These are phyloP conservation scores for Coffea humblotiana DNA, from an alignment of 305 asterid genomes.

Conservation along the genomic window DNA sequence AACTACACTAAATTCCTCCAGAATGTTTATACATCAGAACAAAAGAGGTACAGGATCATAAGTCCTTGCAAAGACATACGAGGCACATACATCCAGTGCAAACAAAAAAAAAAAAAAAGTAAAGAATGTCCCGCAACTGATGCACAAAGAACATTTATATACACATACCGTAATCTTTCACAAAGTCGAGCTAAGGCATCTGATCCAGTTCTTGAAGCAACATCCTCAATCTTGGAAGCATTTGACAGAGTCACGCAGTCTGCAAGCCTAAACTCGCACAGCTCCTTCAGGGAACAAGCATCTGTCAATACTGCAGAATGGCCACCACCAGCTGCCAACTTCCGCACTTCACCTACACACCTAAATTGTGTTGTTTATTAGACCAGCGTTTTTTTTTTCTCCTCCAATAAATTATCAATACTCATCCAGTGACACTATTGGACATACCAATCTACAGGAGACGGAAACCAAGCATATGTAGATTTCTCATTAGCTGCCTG, in stretches of 20 bases:
- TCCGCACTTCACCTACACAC: conserved; percentile 93
- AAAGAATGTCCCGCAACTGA: not conserved
- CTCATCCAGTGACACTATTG: conserved; percentile 8
- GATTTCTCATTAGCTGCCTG: conserved; percentile 96
- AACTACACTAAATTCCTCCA: not conserved
- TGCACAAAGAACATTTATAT: not conserved
- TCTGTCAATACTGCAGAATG: conserved; percentile 94
- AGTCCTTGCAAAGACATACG: not conserved
- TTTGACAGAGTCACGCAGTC: conserved; percentile 66
- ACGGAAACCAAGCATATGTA: conserved; percentile 93
- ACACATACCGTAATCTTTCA: conserved; percentile 66
- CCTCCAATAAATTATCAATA: not conserved
- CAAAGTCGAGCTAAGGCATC: conserved; percentile 92
- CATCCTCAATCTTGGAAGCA: conserved; percentile 70
- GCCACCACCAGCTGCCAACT: conserved; percentile 96
- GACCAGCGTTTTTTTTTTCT: conserved; percentile 10
- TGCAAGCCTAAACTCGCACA: conserved; percentile 86
- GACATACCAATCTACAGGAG: conserved; percentile 95
- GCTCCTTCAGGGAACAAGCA: conserved; percentile 97
- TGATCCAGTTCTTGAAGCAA: conserved; percentile 82
- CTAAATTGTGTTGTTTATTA: conserved; percentile 37
- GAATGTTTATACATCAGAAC: not conserved
- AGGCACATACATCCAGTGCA: not conserved
- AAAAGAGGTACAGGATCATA: not conserved
- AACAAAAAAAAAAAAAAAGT: not conserved